A percentile compares a stretch with the other conserved stretches of the same genome.
Evolutionary conservation across 352 stramenopile species (phyloP).

Genomic region (Phytophthora sojae): DNA sequence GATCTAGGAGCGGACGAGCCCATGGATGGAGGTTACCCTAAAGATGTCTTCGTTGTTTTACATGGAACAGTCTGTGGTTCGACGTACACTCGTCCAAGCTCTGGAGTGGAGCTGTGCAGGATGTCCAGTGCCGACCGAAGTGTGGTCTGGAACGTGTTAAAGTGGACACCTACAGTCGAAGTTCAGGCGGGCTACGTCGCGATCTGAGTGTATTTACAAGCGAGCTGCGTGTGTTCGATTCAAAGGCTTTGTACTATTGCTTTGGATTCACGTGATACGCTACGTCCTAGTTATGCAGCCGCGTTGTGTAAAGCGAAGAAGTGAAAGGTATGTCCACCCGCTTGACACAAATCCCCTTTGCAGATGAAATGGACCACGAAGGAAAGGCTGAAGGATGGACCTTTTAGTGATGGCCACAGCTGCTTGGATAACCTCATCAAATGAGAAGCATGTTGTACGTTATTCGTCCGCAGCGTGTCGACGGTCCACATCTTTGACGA

Average conservation of each 20-base stretch:
- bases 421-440: background rate
- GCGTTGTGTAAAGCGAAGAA: background rate
- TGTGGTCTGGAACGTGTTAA: slow-evolving; percentile 8
- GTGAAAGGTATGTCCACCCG: background rate
- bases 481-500: background rate
- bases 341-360: background rate
- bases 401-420: background rate
- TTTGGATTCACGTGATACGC: background rate
- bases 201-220: background rate
- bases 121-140: background rate
- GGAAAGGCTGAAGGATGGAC: background rate
- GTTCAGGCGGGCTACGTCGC: slow-evolving; percentile 11
- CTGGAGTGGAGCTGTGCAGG: slow-evolving; percentile 1
- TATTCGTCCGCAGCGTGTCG: background rate
- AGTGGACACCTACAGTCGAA: slow-evolving; percentile 14
- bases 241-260: background rate
- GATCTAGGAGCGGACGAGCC: background rate
- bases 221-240: background rate
- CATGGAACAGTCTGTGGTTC: slow-evolving; percentile 17
- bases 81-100: background rate
- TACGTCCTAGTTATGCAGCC: background rate
- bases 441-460: background rate
- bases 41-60: slow-evolving; percentile 5
- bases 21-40: background rate
- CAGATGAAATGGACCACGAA: background rate